phyloP scores from a whole-genome alignment of 139 green algal genomes.

The Picochlorum sp. region DNA sequence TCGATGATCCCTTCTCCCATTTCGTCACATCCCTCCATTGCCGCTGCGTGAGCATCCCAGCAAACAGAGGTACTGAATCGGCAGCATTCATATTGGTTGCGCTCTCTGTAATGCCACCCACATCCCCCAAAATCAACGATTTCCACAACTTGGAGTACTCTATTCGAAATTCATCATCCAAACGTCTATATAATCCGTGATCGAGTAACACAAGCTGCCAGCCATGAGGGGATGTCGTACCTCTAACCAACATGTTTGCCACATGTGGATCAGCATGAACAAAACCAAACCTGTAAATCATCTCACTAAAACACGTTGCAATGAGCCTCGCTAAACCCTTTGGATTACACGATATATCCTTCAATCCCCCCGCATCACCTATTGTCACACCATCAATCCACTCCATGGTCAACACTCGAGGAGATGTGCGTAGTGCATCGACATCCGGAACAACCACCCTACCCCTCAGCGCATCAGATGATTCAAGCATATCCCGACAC shows the following conservation, averaged over 20 bases:
- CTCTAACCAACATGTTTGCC: constrained; percentile 61
- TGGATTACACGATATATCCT: constrained; percentile 10
- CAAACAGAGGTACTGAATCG: constrained; percentile 71
- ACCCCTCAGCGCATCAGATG: neutral
- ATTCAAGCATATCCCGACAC: constrained; percentile 29
- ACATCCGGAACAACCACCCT: constrained; percentile 48
- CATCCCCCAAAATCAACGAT: constrained; percentile 61
- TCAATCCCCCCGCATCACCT: constrained; percentile 43
- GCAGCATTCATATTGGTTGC: constrained; percentile 70
- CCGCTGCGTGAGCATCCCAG: constrained; percentile 76
- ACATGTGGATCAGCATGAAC: constrained; percentile 44
- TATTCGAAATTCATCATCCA: constrained; percentile 47
- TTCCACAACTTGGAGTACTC: constrained; percentile 73
- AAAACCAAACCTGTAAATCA: constrained; percentile 73
- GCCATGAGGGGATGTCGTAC: constrained; percentile 12
- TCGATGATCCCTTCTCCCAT: neutral
- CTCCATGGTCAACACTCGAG: constrained; percentile 68
- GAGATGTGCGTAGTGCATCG: constrained; percentile 31
- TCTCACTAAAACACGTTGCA: constrained; percentile 75
- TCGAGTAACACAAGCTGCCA: constrained; percentile 81
- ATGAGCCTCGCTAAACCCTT: constrained; percentile 54
- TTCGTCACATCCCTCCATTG: constrained; percentile 69
- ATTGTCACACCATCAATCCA: constrained; percentile 53
- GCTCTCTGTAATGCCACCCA: constrained; percentile 1
- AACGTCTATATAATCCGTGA: constrained; percentile 69